Base-by-base conservation (phyloP, 768 basidiomycete species). In the Termitomyces sp. region DNA sequence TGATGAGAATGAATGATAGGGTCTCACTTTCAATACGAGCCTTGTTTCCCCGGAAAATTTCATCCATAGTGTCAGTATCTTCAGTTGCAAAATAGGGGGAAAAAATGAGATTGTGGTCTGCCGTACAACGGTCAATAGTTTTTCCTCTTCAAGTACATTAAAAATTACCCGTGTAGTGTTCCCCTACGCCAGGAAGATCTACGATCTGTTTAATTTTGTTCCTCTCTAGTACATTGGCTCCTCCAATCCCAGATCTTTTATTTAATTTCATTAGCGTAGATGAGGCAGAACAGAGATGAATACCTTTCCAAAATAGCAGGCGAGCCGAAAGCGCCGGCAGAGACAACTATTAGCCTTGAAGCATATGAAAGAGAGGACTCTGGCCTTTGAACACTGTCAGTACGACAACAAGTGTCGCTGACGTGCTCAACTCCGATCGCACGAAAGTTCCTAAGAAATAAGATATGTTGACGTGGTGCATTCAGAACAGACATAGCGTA, bases 181-280 rank as follows among this genome's bases (percentile, higher is more conserved):
- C 86, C 12, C 91, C 91, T 0, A 95, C 91, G 18, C 86, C 87
- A 1, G 89, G 88, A 15, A 92, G 79, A 55, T 89, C 83, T 15
- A 88, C 76, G 30, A 83, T 52, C 58, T 76, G 73, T 7, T 71
- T 63, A 34, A 93, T 79, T 12, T 75, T 76, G 54, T 80, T 71
- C 36, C 70, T 72, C 42, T 78, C 65, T 42, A 91, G 72, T 42
- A 87, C 63, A 0, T 70, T 66, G 2, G 67, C 63, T 0, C 80
- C 76, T 2, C 91, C 91, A 55, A 95, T 86, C 6, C 91, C 89
- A 0, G 86, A 88, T 34, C 74, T 74, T 46, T 13, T 9, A 33
- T 33, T 11, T 22, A 51, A 66, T 0, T 63, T 24, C 37, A 36
- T 59, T 36, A 61, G 12, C 18, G 42, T 6, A 16, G 3, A 4